phyloP scores from a whole-genome alignment of 2,329 filamentous ascomycete genomes.

The Cordyceps javanica region DNA sequence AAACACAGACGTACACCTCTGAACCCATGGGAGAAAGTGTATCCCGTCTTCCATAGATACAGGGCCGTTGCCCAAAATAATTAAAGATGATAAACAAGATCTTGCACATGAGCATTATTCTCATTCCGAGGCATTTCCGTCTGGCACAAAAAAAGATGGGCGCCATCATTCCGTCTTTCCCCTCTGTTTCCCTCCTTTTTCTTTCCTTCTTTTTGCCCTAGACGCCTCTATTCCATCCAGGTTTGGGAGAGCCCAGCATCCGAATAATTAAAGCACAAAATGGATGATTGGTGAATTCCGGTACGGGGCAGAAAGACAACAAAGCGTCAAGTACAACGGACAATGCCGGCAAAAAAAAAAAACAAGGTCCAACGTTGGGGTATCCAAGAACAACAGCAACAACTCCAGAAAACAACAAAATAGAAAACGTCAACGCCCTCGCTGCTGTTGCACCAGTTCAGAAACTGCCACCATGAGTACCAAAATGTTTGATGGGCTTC shows the following conservation, averaged over 20 bases:
- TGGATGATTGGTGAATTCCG: constrained; percentile 3
- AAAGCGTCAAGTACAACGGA: background rate
- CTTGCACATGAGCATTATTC: constrained; percentile 2
- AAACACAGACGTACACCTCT: constrained; percentile 4
- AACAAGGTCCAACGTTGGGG: constrained; percentile 27
- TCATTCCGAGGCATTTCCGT: background rate
- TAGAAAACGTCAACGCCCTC: background rate
- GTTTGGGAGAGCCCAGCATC: constrained; percentile 5
- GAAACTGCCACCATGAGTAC: background rate
- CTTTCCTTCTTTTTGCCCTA: constrained; percentile 14
- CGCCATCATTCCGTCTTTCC: background rate
- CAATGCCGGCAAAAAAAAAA: constrained; percentile 15
- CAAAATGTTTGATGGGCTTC: background rate
- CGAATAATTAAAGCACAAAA: constrained; percentile 41
- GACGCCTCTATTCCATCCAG: constrained; percentile 36
- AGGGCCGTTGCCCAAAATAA: background rate
- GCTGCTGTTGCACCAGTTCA: background rate
- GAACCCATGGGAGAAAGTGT: background rate
- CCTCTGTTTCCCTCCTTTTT: background rate
- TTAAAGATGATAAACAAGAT: background rate
- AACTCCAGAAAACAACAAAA: constrained; percentile 19
- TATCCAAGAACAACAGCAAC: constrained; percentile 28
- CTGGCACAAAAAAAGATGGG: background rate
- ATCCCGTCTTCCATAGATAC: background rate
- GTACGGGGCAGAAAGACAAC: background rate